A percentile compares a stretch with the other conserved stretches of the same genome.
These are phyloP conservation scores for Acacia crassicarpa DNA, from an alignment of 306 rosid genomes.

Conservation along the genomic window DNA sequence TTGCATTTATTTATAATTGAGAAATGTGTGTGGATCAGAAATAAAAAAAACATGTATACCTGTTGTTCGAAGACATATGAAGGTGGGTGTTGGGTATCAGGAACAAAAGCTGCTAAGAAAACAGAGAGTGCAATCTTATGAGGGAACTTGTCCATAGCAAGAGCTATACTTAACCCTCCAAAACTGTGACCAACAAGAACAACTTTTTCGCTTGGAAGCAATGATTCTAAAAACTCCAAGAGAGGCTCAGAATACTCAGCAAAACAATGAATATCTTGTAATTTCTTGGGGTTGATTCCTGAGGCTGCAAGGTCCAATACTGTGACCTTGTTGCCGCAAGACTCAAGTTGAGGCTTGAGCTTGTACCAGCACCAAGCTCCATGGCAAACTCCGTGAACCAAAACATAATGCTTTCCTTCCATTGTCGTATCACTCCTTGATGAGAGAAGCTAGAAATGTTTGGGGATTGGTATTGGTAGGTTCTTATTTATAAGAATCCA, in stretches of 20 bases:
- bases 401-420: constrained; percentile 47
- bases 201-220: constrained; percentile 48
- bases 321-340: constrained; percentile 58
- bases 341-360: constrained; percentile 55
- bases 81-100: constrained; percentile 46
- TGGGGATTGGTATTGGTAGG: neutral
- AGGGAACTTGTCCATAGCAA: constrained; percentile 69
- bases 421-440: neutral
- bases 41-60: neutral
- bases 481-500: too few relatives aligned
- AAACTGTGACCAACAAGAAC: constrained; percentile 76
- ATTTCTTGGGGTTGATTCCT: constrained; percentile 44
- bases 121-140: constrained; percentile 53
- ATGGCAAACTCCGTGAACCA: constrained; percentile 73
- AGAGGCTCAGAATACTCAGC: constrained; percentile 53
- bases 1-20: neutral
- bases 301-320: constrained; percentile 56
- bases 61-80: neutral
- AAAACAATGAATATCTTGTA: constrained; percentile 48
- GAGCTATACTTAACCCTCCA: constrained; percentile 65
- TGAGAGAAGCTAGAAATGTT: neutral
- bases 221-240: constrained; percentile 44
- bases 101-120: constrained; percentile 63
- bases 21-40: neutral
- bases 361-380: constrained; percentile 89